These are phyloP conservation scores for Nakataea oryzae DNA, from an alignment of 2,329 filamentous ascomycete species.

Conservation along the genomic window DNA sequence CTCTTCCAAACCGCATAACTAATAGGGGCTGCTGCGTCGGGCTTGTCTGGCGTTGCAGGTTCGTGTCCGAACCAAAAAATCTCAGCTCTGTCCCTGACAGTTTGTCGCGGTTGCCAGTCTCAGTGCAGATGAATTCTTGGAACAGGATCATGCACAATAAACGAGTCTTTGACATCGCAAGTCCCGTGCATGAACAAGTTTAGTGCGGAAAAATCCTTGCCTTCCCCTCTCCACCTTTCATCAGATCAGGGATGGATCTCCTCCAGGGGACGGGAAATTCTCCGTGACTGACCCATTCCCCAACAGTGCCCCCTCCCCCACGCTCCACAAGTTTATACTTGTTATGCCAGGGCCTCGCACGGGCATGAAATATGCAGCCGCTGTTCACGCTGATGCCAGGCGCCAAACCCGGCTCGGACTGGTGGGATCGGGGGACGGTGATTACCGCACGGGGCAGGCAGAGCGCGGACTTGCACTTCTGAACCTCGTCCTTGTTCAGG, in stretches of 20 bases:
- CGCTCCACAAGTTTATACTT: neutral
- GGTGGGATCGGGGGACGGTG: too few species aligned
- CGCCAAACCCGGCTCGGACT: too few species aligned
- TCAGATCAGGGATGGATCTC: neutral
- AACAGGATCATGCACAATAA: neutral
- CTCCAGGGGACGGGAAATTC: neutral
- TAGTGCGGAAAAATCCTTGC: neutral
- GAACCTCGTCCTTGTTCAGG: too few species aligned
- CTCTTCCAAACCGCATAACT: neutral
- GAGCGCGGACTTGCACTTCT: too few species aligned
- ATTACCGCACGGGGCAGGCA: too few species aligned
- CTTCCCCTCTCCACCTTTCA: too few species aligned
- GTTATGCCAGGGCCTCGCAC: neutral
- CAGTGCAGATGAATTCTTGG: neutral
- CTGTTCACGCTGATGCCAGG: too few species aligned
- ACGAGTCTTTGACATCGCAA: neutral
- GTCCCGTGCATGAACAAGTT: neutral
- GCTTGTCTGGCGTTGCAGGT: neutral
- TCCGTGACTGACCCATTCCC: neutral
- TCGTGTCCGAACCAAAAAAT: neutral
- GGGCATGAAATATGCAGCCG: too few species aligned
- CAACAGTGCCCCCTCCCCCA: neutral
- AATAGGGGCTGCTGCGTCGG: too few species aligned
- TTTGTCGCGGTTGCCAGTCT: neutral
- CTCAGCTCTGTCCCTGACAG: neutral